Evolutionary conservation across 257 asterid genomes (phyloP), one percentile per base, ranked within the genome.

Genomic region (Craterostigma plantagineum): DNA sequence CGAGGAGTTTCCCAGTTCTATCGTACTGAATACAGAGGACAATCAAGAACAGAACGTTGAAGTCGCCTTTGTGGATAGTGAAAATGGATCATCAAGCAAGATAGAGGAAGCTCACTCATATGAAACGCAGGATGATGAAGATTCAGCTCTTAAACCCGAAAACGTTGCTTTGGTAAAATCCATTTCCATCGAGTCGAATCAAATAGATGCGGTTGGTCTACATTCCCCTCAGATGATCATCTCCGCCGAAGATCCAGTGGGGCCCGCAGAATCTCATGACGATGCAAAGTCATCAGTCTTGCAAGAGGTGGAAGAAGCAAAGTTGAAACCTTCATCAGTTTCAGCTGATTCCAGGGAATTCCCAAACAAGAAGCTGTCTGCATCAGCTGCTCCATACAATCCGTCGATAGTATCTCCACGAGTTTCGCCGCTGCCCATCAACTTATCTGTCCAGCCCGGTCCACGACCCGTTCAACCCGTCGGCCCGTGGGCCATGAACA

Each of bases 331-430:
- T 61, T 51, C 66, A 14, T 50, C 65, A 27, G 52, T 48, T 55
- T 56, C 69, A 35, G 59, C 47, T 63, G 92, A 81, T 60, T 53
- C 65, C 34, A 73, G 66, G 54, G 94, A 85, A 55, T 60, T 60
- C 58, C 57, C 82, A 23, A 65, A 61, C 56, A 81, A 69, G 68
- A 85, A 83, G 75, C 54, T 87, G 55, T 87, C 98, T 49, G 98
- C 98, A 40, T 79, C 84, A 35, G 98, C 98, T 45, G 80, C 93
- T 61, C 98, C 98, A 14, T 87, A 82, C 62, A 83, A 72, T 54
- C 98, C 98, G 48, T 72, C 98, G 15, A 52, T 76, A 15, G 62
- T 68, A 14, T 40, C 62, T 52, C 63, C 86, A 16, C 81, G 76
- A 7, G 57, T 63, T 36, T 66, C 82, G n/a, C 87, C 91, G 11